A percentile compares a stretch with the other conserved stretches of the same genome.
Conservation (phyloP, 2,329 filamentous ascomycete genomes). For the Sporothrix sp. region DNA sequence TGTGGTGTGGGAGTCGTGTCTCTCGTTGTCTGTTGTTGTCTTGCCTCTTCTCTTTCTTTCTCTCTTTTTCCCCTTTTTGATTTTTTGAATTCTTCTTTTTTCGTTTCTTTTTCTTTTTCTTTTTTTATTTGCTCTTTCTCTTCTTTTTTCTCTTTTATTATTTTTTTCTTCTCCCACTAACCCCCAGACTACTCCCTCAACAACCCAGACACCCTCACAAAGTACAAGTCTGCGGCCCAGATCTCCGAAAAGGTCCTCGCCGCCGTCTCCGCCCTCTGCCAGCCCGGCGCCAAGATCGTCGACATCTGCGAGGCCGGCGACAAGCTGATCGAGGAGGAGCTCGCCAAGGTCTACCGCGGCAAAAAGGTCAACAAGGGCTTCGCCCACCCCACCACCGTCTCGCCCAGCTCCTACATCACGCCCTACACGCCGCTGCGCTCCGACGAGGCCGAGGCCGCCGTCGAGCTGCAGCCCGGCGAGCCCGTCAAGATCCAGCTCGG, state of each 20-base stretch:
- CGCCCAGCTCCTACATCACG: slow-evolving; percentile 86
- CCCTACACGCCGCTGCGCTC: slow-evolving; percentile 89
- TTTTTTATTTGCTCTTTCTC: background rate
- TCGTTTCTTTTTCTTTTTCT: background rate
- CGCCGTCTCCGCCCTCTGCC: slow-evolving; percentile 62
- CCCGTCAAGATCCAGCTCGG: slow-evolving; percentile 97
- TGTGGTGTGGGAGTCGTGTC: no score
- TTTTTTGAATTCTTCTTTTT: background rate
- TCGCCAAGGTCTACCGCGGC: slow-evolving; percentile 93
- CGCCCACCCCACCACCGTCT: slow-evolving; percentile 89
- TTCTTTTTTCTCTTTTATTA: background rate
- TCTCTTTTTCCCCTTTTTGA: background rate
- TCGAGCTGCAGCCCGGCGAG: slow-evolving; percentile 74
- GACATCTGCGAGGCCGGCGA: slow-evolving; percentile 93
- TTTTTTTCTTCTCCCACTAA: background rate
- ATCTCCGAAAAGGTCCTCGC: slow-evolving; percentile 95
- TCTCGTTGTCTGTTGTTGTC: background rate
- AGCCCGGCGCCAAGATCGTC: slow-evolving; percentile 84
- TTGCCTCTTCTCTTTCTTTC: background rate
- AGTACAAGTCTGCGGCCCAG: slow-evolving; percentile 93
- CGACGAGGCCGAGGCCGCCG: slow-evolving; percentile 73
- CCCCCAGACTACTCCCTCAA: slow-evolving; percentile 74
- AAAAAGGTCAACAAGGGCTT: slow-evolving; percentile 96
- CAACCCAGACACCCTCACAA: slow-evolving; percentile 92
- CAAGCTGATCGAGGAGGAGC: slow-evolving; percentile 86